Conservation (phyloP, 2,329 filamentous ascomycete genomes). For the Hymenoscyphus scutula region DNA sequence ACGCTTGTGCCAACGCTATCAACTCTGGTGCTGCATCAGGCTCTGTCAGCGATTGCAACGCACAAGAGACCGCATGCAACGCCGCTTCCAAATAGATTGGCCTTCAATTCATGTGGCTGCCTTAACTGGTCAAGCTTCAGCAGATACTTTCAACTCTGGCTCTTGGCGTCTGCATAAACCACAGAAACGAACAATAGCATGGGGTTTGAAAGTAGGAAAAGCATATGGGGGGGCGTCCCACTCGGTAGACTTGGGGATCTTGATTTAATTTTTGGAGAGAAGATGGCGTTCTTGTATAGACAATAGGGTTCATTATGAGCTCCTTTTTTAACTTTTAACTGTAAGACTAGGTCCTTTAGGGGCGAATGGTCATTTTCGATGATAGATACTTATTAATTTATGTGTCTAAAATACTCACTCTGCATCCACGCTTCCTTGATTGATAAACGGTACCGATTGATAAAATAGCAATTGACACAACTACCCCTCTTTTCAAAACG, state of each 20-base stretch:
- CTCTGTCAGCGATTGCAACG: conserved; percentile 51
- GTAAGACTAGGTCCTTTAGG: not conserved
- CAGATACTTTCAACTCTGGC: conserved; percentile 39
- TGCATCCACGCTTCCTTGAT: too few species aligned
- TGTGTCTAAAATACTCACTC: not conserved
- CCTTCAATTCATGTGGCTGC: conserved; percentile 11
- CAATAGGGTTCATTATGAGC: not conserved
- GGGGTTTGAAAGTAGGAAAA: not conserved
- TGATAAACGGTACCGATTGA: too few species aligned
- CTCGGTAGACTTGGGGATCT: not conserved
- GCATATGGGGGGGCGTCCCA: not conserved
- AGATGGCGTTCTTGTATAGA: conserved; percentile 5
- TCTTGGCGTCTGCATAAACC: conserved; percentile 20
- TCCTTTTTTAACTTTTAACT: conserved; percentile 6
- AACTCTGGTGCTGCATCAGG: conserved; percentile 48
- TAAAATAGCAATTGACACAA: too few species aligned
- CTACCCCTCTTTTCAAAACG: too few species aligned
- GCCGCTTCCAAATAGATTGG: too few species aligned
- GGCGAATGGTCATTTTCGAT: not conserved
- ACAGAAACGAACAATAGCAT: not conserved
- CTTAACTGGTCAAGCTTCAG: conserved; percentile 35
- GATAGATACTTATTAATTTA: conserved; percentile 1
- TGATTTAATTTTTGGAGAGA: not conserved
- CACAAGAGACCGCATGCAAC: conserved; percentile 49
- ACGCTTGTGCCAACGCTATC: conserved; percentile 55